Conservation (phyloP, 2,329 filamentous ascomycete genomes). For the Aspergillus spinulosporus region DNA sequence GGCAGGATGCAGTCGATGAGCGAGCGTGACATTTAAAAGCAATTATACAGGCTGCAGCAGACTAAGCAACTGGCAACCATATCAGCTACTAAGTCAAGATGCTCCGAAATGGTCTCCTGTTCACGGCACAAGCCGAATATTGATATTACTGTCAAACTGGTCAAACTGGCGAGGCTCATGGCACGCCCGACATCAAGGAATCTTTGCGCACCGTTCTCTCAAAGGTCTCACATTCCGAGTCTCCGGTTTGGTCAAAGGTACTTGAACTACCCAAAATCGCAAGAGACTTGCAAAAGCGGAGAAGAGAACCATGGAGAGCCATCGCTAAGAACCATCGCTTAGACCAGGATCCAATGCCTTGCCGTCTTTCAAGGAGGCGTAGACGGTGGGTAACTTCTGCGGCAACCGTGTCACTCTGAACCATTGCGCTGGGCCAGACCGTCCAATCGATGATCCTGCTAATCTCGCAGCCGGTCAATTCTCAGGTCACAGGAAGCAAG, state of each 20-base stretch:
- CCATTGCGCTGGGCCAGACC: conserved; percentile 18
- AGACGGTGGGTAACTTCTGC: conserved; percentile 4
- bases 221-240: neutral
- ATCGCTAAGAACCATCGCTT: no score
- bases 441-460: conserved; percentile 16
- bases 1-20: neutral
- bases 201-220: neutral
- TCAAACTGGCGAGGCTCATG: no score
- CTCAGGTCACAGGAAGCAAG: neutral
- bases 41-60: conserved; percentile 2
- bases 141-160: no score
- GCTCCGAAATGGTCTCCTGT: neutral
- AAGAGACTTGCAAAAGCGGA: neutral
- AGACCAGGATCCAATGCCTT: neutral
- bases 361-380: neutral
- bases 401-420: conserved; percentile 17
- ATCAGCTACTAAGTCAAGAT: neutral
- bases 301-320: neutral
- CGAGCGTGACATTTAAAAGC: conserved; percentile 1
- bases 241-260: neutral
- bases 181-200: neutral
- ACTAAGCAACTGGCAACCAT: neutral
- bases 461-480: neutral
- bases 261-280: neutral
- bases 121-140: neutral